phyloP scores from a whole-genome alignment of 345 rosid genomes.

The Nephelium lappaceum region DNA sequence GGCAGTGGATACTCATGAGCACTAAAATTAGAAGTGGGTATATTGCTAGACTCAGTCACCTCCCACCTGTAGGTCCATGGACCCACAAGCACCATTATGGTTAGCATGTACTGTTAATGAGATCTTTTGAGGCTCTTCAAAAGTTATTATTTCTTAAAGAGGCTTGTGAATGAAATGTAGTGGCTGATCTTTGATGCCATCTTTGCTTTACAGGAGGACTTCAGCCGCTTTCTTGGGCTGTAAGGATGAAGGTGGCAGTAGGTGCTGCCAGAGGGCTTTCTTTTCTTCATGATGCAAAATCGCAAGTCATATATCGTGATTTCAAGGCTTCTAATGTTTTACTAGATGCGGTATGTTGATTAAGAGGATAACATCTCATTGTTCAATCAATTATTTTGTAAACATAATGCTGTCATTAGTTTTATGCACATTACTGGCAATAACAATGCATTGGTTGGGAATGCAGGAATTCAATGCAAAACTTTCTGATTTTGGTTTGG shows the following conservation, averaged over 20 bases:
- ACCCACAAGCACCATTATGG: background rate
- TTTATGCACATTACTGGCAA: slow-evolving; percentile 1
- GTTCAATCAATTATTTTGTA: background rate
- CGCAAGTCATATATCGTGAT: slow-evolving; percentile 90
- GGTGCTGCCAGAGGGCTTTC: slow-evolving; percentile 93
- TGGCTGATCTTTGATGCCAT: slow-evolving; percentile 15
- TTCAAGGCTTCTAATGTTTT: slow-evolving; percentile 92
- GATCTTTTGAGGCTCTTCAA: background rate
- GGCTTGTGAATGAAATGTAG: background rate
- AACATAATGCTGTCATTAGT: background rate
- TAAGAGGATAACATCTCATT: background rate
- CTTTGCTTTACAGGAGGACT: slow-evolving; percentile 62
- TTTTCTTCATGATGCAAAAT: slow-evolving; percentile 88
- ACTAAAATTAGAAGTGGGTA: background rate
- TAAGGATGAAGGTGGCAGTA: slow-evolving; percentile 81
- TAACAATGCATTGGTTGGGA: slow-evolving; percentile 10
- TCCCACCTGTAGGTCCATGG: background rate
- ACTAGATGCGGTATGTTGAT: slow-evolving; percentile 68
- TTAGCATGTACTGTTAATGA: background rate
- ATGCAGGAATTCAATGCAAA: slow-evolving; percentile 88
- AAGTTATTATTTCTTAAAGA: slow-evolving; percentile 4
- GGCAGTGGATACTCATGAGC: background rate
- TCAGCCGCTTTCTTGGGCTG: slow-evolving; percentile 84
- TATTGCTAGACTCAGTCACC: background rate
- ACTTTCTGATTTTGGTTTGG: slow-evolving; percentile 95